Evolutionary conservation across 257 asterid species (phyloP).

Genomic region (Fraxinus pennsylvanica): DNA sequence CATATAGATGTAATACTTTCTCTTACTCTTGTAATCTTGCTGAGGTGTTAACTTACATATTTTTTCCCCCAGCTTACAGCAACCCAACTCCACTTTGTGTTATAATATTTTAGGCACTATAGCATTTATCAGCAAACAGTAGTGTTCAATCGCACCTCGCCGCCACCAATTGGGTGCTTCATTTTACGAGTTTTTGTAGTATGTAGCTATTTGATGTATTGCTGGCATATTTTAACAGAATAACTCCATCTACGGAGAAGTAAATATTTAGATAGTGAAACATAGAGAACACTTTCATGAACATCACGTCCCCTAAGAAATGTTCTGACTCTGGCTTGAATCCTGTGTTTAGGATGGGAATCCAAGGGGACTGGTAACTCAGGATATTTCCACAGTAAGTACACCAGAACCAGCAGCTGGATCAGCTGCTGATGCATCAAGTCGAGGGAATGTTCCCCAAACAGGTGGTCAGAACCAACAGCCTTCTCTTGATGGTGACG

Average conservation of each 20-base stretch:
- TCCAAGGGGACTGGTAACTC: conserved; percentile 37
- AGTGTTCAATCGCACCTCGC: neutral
- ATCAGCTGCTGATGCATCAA: conserved; percentile 33
- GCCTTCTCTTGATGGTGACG: conserved; percentile 44
- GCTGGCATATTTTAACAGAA: neutral
- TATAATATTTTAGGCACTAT: neutral
- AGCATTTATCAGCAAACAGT: neutral
- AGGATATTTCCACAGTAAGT: conserved; percentile 40
- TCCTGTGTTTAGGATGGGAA: conserved; percentile 53
- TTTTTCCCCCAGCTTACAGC: neutral
- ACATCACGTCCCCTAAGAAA: neutral
- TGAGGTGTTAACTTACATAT: neutral
- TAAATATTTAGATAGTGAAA: neutral
- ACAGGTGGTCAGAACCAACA: conserved; percentile 48
- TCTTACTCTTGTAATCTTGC: neutral
- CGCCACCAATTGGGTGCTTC: neutral
- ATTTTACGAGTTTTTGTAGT: too few relatives aligned
- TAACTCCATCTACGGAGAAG: neutral
- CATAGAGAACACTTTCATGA: neutral
- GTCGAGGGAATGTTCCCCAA: conserved; percentile 34
- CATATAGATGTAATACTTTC: neutral
- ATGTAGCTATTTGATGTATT: neutral
- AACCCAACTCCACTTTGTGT: neutral
- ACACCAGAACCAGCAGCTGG: conserved; percentile 39
- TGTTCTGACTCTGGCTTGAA: conserved; percentile 21